phyloP scores from a whole-genome alignment of 345 rosid species.

The Jatropha curcas region DNA sequence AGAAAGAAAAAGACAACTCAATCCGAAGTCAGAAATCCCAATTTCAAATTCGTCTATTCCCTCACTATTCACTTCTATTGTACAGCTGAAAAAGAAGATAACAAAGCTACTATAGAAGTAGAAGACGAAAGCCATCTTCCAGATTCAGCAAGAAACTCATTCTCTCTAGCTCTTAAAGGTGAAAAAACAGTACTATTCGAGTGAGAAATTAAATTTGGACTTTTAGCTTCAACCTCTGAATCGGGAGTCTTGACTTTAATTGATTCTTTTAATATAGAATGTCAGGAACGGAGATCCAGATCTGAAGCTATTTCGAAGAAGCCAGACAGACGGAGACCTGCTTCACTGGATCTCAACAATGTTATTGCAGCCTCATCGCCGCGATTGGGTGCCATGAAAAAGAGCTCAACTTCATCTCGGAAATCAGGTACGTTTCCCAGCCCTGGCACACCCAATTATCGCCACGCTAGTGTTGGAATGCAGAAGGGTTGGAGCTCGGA shows the following conservation, averaged over 20 bases:
- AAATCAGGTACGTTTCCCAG: constrained; percentile 75
- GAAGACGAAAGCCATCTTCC: constrained; percentile 50
- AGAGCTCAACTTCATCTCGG: constrained; percentile 48
- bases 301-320: constrained; percentile 62
- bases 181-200: neutral
- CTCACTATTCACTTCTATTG: constrained; percentile 19
- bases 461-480: constrained; percentile 53
- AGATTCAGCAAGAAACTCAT: constrained; percentile 85
- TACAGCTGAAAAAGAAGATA: constrained; percentile 58
- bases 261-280: constrained; percentile 42
- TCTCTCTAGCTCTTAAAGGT: constrained; percentile 90
- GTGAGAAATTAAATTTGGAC: neutral
- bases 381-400: constrained; percentile 49
- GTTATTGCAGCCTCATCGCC: constrained; percentile 60
- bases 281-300: constrained; percentile 79
- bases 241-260: neutral
- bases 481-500: constrained; percentile 98
- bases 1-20: neutral
- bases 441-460: constrained; percentile 81
- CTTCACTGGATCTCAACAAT: constrained; percentile 77
- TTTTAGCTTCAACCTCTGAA: neutral
- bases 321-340: constrained; percentile 64
- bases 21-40: constrained; percentile 9
- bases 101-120: constrained; percentile 20
- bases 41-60: constrained; percentile 26